Percentiles rank a stretch among this genome's conserved stretches.
phyloP scores from a whole-genome alignment of 441 rosid genomes.

The Macaranga tanarius region DNA sequence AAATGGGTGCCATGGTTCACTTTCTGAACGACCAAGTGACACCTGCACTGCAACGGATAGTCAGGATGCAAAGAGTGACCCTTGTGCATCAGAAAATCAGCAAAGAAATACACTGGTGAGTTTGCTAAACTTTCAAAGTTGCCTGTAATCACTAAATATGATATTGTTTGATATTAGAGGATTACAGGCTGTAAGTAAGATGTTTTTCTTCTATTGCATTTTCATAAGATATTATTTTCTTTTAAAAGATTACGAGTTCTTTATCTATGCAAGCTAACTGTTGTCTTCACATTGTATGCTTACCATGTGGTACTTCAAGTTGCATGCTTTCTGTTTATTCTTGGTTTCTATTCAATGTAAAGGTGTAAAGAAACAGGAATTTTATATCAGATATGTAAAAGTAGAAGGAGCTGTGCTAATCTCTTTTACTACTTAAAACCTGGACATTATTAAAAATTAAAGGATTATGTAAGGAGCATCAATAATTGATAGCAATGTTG shows the following conservation, averaged over 20 bases:
- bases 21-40: slow-evolving; percentile 22
- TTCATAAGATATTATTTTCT: not conserved
- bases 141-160: not conserved
- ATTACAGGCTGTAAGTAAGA: not conserved
- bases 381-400: not conserved
- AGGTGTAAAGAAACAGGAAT: not conserved
- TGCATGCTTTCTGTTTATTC: slow-evolving; percentile 3
- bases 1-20: slow-evolving; percentile 26
- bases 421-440: not conserved
- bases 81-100: slow-evolving; percentile 21
- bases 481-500: not conserved
- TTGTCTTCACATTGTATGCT: not conserved
- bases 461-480: not conserved
- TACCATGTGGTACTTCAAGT: not conserved
- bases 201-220: not conserved
- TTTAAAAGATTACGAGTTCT: not conserved
- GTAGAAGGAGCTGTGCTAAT: not conserved
- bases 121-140: slow-evolving; percentile 13
- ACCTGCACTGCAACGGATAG: not conserved
- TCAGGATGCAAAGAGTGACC: slow-evolving; percentile 9
- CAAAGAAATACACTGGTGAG: slow-evolving; percentile 33
- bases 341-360: not conserved
- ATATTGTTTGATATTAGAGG: not conserved
- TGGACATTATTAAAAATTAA: not conserved
- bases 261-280: not conserved